Percentiles rank a stretch among this genome's conserved stretches.
Conservation (phyloP, 208 protist species). For the Leishmania lainsoni region DNA sequence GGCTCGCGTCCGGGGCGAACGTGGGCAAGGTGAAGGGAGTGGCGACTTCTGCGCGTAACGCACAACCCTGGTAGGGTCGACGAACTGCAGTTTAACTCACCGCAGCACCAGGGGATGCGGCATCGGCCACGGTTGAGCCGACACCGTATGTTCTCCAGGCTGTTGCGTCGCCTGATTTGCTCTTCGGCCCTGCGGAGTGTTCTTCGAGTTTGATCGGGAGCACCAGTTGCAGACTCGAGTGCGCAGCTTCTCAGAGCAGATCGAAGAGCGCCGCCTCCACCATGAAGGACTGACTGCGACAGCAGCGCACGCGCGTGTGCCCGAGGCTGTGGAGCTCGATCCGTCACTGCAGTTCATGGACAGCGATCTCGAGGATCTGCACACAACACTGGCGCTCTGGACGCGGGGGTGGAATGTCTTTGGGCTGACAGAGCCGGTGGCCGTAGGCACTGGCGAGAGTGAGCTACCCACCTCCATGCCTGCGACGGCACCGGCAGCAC, state of each 20-base stretch:
- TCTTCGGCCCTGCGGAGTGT: constrained; percentile 58
- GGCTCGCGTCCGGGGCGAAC: not conserved
- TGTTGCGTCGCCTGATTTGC: constrained; percentile 41
- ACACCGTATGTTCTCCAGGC: constrained; percentile 32
- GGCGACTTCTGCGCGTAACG: not conserved
- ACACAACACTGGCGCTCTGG: constrained; percentile 49
- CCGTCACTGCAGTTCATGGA: constrained; percentile 42
- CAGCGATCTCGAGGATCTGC: constrained; percentile 31
- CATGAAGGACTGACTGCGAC: not conserved
- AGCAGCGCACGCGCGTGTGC: not conserved
- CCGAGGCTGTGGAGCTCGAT: constrained; percentile 37
- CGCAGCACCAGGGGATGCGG: not conserved
- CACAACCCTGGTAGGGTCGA: not conserved
- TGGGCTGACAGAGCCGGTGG: constrained; percentile 44
- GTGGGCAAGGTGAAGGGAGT: not conserved
- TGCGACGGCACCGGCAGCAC: not conserved
- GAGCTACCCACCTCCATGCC: not conserved
- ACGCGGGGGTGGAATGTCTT: constrained; percentile 60
- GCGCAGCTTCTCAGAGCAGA: constrained; percentile 9
- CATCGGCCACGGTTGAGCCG: not conserved
- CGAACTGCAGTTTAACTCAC: not conserved
- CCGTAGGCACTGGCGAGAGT: constrained; percentile 2
- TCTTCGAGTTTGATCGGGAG: constrained; percentile 37
- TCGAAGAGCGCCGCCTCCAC: not conserved
- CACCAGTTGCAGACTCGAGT: constrained; percentile 19